Conservation (phyloP, 768 basidiomycete species). For the Paxillus ammoniavirescens region DNA sequence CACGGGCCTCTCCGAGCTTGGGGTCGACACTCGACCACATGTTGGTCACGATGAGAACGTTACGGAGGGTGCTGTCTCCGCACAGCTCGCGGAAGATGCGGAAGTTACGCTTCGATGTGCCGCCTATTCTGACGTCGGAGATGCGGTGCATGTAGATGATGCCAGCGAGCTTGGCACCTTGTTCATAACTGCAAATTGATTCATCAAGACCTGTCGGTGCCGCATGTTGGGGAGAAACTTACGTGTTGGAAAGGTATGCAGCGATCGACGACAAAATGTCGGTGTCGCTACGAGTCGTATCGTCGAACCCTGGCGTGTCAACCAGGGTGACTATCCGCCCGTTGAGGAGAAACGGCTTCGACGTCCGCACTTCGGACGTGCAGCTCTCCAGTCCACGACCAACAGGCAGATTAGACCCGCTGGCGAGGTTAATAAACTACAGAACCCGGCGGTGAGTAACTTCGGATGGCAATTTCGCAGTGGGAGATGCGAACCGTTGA, state of each 20-base stretch:
- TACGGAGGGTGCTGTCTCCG: constrained; percentile 46
- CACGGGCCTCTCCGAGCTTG: constrained; percentile 41
- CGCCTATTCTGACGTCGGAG: constrained; percentile 48
- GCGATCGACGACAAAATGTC: constrained; percentile 53
- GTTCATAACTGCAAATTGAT: constrained; percentile 26
- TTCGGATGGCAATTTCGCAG: not conserved
- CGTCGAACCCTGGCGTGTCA: constrained; percentile 65
- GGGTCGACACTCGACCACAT: constrained; percentile 49
- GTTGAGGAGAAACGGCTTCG: constrained; percentile 44
- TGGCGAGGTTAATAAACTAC: constrained; percentile 55
- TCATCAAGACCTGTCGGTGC: not conserved
- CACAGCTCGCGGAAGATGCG: constrained; percentile 53
- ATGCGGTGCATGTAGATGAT: constrained; percentile 59
- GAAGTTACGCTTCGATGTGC: constrained; percentile 50
- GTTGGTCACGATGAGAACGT: constrained; percentile 52
- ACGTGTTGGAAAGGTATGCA: constrained; percentile 34
- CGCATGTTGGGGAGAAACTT: constrained; percentile 2
- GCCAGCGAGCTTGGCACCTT: constrained; percentile 43
- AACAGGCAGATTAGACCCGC: constrained; percentile 46
- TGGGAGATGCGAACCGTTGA: constrained; percentile 27
- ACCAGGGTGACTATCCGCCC: constrained; percentile 47
- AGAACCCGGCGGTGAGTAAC: constrained; percentile 3
- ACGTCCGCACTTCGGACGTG: constrained; percentile 44
- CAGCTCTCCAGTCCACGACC: constrained; percentile 50
- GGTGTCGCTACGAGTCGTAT: constrained; percentile 47